Evolutionary conservation across 371 early-diverging fungal genomes (phyloP), one percentile per base, ranked within the genome.

Genomic region (Circinella minor): DNA sequence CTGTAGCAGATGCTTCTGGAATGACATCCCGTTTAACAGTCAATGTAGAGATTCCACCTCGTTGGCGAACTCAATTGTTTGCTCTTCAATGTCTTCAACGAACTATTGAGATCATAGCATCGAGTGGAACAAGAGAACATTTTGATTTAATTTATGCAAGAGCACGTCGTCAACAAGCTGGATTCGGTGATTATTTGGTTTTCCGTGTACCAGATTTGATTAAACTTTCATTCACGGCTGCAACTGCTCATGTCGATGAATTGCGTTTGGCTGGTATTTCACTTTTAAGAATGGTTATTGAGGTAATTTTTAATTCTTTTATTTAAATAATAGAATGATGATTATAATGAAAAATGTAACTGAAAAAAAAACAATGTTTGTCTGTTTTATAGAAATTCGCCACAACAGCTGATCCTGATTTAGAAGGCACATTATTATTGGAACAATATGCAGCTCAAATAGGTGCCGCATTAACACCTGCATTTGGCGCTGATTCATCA

Each of bases 371-470:
- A 6, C 11, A 43, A 43, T 43, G 1, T 43, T 43, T 43, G 43
- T 9, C 9, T 43, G 11, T 11, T 43, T 18, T 39, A 57, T 77
- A 85, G 82, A 84, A 82, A 70, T 96, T 91, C 74, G 80, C 89
- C 5, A 69, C 75, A 8, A 88, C 91, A 0, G 73, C 77, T 8
- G 96, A 95, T 81, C 94, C 95, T 11, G 95, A 96, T 70, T 85
- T 92, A 60, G 92, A 92, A 36, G 95, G 87, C 62, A 91, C 91
- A 68, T 79, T 90, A 0, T 77, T 96, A 0, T 75, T 96, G 57
- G 96, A 95, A 74, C 95, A 95, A 70, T 96, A 94, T 73, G 94
- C 94, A 72, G 94, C 96, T 0, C 96, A 96, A 75, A 94, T 96
- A 60, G 91, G 92, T 37, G 93, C 95, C 3, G 94, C 96, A 0